These are phyloP conservation scores for Chalaropsis thielavioides DNA, from an alignment of 2,329 filamentous ascomycete genomes.

Conservation along the genomic window DNA sequence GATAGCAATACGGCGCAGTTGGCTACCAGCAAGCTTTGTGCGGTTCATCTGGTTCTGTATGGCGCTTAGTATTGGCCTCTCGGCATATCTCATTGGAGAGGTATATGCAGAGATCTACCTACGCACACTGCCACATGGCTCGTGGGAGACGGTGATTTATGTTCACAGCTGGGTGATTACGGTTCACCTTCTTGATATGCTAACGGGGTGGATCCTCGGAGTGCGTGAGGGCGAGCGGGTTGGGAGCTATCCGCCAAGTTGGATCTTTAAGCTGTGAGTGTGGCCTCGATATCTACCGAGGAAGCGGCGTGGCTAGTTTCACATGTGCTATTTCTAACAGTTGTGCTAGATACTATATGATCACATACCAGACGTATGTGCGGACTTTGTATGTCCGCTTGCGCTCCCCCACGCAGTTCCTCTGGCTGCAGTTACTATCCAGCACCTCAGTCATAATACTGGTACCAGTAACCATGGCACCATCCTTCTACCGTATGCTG, in stretches of 20 bases:
- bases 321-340: slow-evolving; percentile 7
- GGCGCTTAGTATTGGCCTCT: slow-evolving; percentile 45
- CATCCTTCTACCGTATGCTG: slow-evolving; percentile 41
- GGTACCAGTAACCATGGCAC: slow-evolving; percentile 49
- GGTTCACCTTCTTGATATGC: slow-evolving; percentile 47
- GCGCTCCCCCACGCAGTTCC: slow-evolving; percentile 49
- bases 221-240: slow-evolving; percentile 52
- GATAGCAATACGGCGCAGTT: slow-evolving; percentile 35
- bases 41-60: slow-evolving; percentile 57
- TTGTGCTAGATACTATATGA: slow-evolving; percentile 42
- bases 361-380: slow-evolving; percentile 59
- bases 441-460: slow-evolving; percentile 48
- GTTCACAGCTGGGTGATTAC: slow-evolving; percentile 57
- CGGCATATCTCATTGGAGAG: slow-evolving; percentile 54
- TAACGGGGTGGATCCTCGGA: slow-evolving; percentile 53
- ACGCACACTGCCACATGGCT: slow-evolving; percentile 50
- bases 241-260: slow-evolving; percentile 54
- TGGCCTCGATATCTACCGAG: not conserved
- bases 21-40: slow-evolving; percentile 52
- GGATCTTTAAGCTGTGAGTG: slow-evolving; percentile 53
- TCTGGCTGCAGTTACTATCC: slow-evolving; percentile 49
- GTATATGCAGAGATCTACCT: slow-evolving; percentile 56
- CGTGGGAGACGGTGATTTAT: slow-evolving; percentile 51
- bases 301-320: not conserved
- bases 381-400: slow-evolving; percentile 54